Evolutionary conservation across 2,329 filamentous ascomycete genomes (phyloP).

Genomic region (Chalaropsis thielavioides): DNA sequence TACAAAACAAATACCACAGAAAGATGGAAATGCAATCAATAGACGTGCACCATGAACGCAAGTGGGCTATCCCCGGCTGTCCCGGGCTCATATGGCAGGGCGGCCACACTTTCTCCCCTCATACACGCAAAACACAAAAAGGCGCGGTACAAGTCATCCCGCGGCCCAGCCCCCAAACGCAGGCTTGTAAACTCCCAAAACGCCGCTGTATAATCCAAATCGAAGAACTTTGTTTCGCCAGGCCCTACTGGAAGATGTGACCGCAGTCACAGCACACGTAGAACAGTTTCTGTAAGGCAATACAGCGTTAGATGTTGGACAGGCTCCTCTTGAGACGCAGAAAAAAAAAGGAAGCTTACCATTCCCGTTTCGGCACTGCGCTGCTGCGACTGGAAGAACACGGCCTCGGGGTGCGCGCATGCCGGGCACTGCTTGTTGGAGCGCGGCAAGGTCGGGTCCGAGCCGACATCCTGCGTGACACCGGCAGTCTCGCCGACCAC

Average conservation of each 20-base stretch:
- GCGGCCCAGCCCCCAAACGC: too few relatives aligned
- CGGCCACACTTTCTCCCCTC: too few relatives aligned
- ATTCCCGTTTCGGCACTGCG: slow-evolving; percentile 94
- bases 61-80: too few relatives aligned
- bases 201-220: slow-evolving; percentile 4
- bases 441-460: slow-evolving; percentile 93
- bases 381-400: slow-evolving; percentile 98
- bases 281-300: slow-evolving; percentile 56
- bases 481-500: slow-evolving; percentile 89
- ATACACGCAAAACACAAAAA: too few relatives aligned
- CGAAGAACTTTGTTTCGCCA: neutral
- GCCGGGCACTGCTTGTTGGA: slow-evolving; percentile 72
- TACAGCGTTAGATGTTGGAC: slow-evolving; percentile 3
- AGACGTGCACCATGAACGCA: too few relatives aligned
- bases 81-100: too few relatives aligned
- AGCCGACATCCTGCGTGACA: slow-evolving; percentile 91
- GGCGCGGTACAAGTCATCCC: too few relatives aligned
- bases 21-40: neutral
- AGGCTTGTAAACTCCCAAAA: slow-evolving; percentile 6
- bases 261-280: slow-evolving; percentile 92
- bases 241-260: slow-evolving; percentile 55
- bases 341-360: slow-evolving; percentile 42
- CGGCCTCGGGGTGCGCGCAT: slow-evolving; percentile 77
- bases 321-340: neutral
- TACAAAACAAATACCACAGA: neutral